phyloP scores from a whole-genome alignment of 2,329 filamentous ascomycete species.

The Eurotiales sp. region DNA sequence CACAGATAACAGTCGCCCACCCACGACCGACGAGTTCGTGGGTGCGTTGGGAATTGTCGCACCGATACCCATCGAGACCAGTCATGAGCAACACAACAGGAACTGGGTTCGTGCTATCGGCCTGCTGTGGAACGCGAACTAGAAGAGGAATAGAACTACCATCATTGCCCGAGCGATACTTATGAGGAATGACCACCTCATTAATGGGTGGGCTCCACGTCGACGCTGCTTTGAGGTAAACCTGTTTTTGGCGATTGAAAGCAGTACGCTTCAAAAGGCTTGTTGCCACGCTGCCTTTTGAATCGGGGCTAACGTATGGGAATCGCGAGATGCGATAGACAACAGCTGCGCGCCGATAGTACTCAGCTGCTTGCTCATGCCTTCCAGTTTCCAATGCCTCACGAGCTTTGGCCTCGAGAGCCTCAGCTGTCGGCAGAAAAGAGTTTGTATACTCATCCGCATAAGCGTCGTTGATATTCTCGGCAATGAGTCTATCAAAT shows the following conservation, averaged over 20 bases:
- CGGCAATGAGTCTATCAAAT: conserved; percentile 58
- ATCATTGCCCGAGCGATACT: conserved; percentile 49
- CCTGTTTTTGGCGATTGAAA: conserved; percentile 63
- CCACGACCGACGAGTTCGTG: conserved; percentile 61
- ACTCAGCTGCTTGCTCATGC: conserved; percentile 52
- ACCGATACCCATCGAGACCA: conserved; percentile 57
- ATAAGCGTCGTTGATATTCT: conserved; percentile 62
- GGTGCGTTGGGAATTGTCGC: conserved; percentile 50
- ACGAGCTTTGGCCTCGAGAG: conserved; percentile 53
- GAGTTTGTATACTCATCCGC: conserved; percentile 61
- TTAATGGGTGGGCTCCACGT: conserved; percentile 56
- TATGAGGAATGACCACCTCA: conserved; percentile 62
- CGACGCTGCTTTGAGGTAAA: conserved; percentile 56
- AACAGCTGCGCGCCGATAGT: conserved; percentile 67
- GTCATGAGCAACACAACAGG: conserved; percentile 56
- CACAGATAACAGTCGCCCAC: conserved; percentile 60
- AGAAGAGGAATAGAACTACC: conserved; percentile 60
- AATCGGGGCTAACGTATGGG: conserved; percentile 43
- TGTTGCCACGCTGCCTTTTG: conserved; percentile 15
- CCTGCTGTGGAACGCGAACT: conserved; percentile 55
- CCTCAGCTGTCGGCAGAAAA: conserved; percentile 60
- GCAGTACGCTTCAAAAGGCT: conserved; percentile 54
- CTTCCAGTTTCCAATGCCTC: conserved; percentile 49
- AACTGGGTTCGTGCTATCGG: conserved; percentile 40
- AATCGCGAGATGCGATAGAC: conserved; percentile 73